A percentile compares a stretch with the other conserved stretches of the same genome.
These are phyloP conservation scores for Neoboletus subvelutipes DNA, from an alignment of 768 basidiomycete species.

Conservation along the genomic window DNA sequence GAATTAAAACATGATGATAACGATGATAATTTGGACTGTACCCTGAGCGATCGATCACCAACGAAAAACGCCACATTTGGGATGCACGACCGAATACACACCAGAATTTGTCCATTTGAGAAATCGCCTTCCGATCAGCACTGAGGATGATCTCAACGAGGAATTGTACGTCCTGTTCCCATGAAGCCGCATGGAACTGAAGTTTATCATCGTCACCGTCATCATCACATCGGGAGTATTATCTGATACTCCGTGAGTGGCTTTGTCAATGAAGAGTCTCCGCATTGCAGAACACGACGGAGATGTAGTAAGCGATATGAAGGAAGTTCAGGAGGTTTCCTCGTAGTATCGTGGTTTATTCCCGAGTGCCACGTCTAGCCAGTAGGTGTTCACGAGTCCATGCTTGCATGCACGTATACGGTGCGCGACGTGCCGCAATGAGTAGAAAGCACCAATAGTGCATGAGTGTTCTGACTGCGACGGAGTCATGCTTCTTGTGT, in stretches of 20 bases:
- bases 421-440: neutral
- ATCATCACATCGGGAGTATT: neutral
- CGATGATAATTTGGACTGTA: neutral
- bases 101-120: neutral
- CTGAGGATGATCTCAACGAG: neutral
- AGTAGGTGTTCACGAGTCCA: neutral
- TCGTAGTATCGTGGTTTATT: neutral
- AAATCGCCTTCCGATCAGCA: neutral
- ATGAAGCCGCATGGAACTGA: neutral
- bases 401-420: neutral
- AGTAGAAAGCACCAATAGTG: neutral
- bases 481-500: neutral
- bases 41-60: neutral
- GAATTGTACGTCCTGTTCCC: neutral
- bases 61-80: neutral
- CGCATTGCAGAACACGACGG: neutral
- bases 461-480: neutral
- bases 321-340: neutral
- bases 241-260: neutral
- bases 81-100: neutral
- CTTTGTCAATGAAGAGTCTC: neutral
- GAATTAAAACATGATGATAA: neutral
- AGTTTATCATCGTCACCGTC: neutral
- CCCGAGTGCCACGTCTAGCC: neutral
- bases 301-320: neutral